Evolutionary conservation across 2,329 filamentous ascomycete genomes (phyloP), one percentile per base, ranked within the genome.

Genomic region (Fusarium sp.): DNA sequence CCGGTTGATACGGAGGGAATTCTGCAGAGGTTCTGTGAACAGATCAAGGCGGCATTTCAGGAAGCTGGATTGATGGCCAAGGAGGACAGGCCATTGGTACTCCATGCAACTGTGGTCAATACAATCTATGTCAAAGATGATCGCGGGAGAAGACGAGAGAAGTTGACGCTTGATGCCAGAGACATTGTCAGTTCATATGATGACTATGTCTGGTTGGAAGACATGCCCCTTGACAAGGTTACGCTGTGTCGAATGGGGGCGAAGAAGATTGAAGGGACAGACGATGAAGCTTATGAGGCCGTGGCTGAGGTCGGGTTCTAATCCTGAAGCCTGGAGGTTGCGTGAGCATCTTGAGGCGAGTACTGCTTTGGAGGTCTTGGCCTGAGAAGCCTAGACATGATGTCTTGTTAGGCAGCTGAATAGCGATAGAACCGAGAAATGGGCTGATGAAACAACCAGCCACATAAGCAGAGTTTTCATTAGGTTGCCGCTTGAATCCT

Each of bases 231-330:
- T n/a, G 90, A 94, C 64, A 89, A 86, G 66, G 83, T 98, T 45
- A 91, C 92, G 55, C 91, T 98, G 42, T 98, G 94, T 80, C 91
- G 90, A 79, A 98, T 98, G 95, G 94, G 95, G 0, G 94, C 94
- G 15, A 93, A 91, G 85, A 90, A 89, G 76, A 84, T 84, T 24
- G 81, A 90, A 35, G 84, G 88, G 13, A 83, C 87, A 5, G 88
- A 87, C 15, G 87, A 89, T 61, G 85, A 84, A 72, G 86, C 80
- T 18, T 90, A 90, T 68, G 87, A 88, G 71, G 86, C 88, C 14
- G 88, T 84, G 73, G 87, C 84, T 9, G 86, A 88, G 77, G 82
- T 88, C 41, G 79, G 63, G 22, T 78, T 87, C 48, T 85, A 74
- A 79, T 44, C 22, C 38, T 59, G 75, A 53, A 68, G 66, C 69